Evolutionary conservation across 768 basidiomycete species (phyloP), one percentile per base, ranked within the genome.

Genomic region (Tulasnella calospora): DNA sequence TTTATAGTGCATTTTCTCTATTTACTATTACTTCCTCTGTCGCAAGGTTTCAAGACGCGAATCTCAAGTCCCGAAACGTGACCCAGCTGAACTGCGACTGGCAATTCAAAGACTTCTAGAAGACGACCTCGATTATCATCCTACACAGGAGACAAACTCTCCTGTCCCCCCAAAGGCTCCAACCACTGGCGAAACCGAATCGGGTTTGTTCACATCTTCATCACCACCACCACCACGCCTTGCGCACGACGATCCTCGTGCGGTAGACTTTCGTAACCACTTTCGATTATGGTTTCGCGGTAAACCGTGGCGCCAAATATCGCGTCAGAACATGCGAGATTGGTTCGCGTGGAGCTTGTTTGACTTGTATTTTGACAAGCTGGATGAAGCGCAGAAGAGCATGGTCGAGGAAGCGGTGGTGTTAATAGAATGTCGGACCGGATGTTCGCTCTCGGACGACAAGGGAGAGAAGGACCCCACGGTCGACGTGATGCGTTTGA

Each of bases 311-410:
- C 91, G 91, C 0, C 85, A 88, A 15, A 88, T 97, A 78, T 89
- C 86, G 57, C 87, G 86, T n/a, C 85, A 88, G 51, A 89, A 94
- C 83, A 85, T 94, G 78, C 87, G 87, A 67, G 86, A 88, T 78
- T 96, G 94, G 92, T 85, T 97, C 36, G 90, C 93, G 78, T 96
- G 95, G 94, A 88, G 89, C 36, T 90, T 93, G 81, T 95, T 91
- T 84, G 92, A 92, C 82, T 86, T 88, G 3, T 86, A 89, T 47
- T 82, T 84, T 7, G 87, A 90, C 15, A 75, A 83, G 36, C 83
- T 93, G 23, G 84, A 89, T 1, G 83, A 85, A 13, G 79, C 84
- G 3, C 89, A 89, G 73, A 86, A 84, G 36, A 83, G 82, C 12
- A 86, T 89, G 23, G 81, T 97, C n/a, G 86, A 90, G 55, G 86